Conservation (phyloP, 371 early-diverging fungal species). For the Mortierella sp. region DNA sequence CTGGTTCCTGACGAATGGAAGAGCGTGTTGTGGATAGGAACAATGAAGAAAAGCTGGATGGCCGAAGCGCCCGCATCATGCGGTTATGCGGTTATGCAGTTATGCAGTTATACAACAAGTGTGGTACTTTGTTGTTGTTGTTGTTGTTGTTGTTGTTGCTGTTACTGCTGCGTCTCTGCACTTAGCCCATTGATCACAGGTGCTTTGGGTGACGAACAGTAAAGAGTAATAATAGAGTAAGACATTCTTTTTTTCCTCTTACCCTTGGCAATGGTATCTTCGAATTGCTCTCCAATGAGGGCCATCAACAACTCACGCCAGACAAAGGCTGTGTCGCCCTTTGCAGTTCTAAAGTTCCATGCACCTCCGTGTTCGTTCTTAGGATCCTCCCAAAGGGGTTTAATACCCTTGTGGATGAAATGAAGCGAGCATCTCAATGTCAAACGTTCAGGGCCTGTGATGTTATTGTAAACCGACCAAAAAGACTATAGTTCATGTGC, state of each 20-base stretch:
- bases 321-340: conserved; percentile 61
- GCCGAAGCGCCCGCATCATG: too few species aligned
- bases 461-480: conserved; percentile 70
- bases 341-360: conserved; percentile 75
- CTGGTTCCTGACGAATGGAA: not conserved
- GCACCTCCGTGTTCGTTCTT: conserved; percentile 84
- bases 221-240: not conserved
- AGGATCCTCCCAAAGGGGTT: conserved; percentile 87
- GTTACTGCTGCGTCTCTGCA: too few species aligned
- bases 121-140: too few species aligned
- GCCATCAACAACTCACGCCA: conserved; percentile 74
- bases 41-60: not conserved
- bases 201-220: not conserved
- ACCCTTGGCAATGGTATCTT: conserved; percentile 63
- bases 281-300: conserved; percentile 71
- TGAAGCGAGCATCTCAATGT: conserved; percentile 67
- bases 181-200: not conserved
- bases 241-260: conserved; percentile 12
- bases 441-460: conserved; percentile 64
- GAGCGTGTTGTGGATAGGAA: not conserved
- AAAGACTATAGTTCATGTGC: conserved; percentile 55
- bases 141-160: too few species aligned
- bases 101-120: not conserved
- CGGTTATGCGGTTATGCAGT: not conserved
- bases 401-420: conserved; percentile 78